Percentiles rank a stretch among this genome's conserved stretches.
phyloP scores from a whole-genome alignment of 1,139 yeast genomes.

The Suhomyces yuchorum region DNA sequence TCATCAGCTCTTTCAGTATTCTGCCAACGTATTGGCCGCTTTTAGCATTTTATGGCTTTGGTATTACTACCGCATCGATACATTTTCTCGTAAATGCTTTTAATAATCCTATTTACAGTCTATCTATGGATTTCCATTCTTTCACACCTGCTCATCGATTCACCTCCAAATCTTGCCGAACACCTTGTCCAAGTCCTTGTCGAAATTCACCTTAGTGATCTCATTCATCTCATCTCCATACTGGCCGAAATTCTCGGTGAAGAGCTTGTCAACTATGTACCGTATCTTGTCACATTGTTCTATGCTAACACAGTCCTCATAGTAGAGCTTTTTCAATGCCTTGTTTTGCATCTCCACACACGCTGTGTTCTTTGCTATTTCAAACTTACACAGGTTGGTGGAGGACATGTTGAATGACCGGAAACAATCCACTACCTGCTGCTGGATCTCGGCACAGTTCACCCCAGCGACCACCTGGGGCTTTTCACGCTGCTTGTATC shows the following conservation, averaged over 20 bases:
- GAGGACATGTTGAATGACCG: conserved; percentile 34
- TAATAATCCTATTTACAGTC: not conserved
- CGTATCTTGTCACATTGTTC: conserved; percentile 46
- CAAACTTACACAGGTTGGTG: conserved; percentile 32
- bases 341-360: conserved; percentile 40
- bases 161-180: conserved; percentile 42
- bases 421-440: conserved; percentile 41
- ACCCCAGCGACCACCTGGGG: conserved; percentile 30
- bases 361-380: conserved; percentile 28
- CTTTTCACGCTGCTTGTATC: conserved; percentile 35
- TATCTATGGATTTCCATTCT: not conserved
- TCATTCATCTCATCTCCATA: conserved; percentile 38
- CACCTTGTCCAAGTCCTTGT: conserved; percentile 35
- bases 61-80: too few species aligned
- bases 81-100: too few species aligned
- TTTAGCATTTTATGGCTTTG: too few species aligned
- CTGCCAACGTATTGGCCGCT: too few species aligned
- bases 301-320: conserved; percentile 41
- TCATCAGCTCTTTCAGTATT: too few species aligned
- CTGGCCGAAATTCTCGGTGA: conserved; percentile 43
- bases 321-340: conserved; percentile 39
- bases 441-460: conserved; percentile 49
- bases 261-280: conserved; percentile 38
- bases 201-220: conserved; percentile 28
- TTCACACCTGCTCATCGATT: not conserved